Evolutionary conservation across 2,329 filamentous ascomycete genomes (phyloP), one percentile per base, ranked within the genome.

Genomic region (Sarocladium strictum): DNA sequence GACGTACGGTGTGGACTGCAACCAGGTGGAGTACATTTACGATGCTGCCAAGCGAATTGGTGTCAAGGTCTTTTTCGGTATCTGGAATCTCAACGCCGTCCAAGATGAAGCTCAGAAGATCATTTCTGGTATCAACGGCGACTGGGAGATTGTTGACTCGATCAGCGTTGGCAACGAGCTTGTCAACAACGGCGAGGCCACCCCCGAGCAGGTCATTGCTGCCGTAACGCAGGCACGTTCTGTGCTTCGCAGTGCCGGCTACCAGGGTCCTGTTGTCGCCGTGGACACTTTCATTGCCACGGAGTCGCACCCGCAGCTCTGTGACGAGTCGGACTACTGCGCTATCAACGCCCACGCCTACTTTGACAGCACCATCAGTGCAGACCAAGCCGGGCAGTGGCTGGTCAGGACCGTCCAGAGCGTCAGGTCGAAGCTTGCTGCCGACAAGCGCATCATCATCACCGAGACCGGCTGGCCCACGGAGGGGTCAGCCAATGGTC

Each of bases 391-490:
- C 2, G 90, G 90, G 3, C 61, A 67, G 1, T 96, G 90, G 68
- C 80, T 91, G 37, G 68, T 75, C 37, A 72, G 75, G 24, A 83
- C 85, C 58, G 78, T 82, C 26, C 58, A 63, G 11, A 67, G 65
- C 24, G 68, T 83, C 37, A 68, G 69, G 57, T 65, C 66, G 43
- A 71, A 70, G 58, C 64, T 81, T 12, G 62, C 71, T 3, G 63
- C 73, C 56, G 66, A 60, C 59, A 86, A 90, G 69, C 76, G 78
- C 45, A 78, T 88, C 29, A 75, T 93, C 35, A 84, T 95, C 60
- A 90, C 89, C 1, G 91, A 96, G 74, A 86, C 86, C 2, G 91
- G 91, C 52, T 96, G 90, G 90, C 90, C 90, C 40, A 84, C 81
- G 66, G 69, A 81, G 60, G 90, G 90, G 17, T 61, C 73, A 12